Conservation (phyloP, 208 protist genomes). For the Leptomonas pyrrhocoris region DNA sequence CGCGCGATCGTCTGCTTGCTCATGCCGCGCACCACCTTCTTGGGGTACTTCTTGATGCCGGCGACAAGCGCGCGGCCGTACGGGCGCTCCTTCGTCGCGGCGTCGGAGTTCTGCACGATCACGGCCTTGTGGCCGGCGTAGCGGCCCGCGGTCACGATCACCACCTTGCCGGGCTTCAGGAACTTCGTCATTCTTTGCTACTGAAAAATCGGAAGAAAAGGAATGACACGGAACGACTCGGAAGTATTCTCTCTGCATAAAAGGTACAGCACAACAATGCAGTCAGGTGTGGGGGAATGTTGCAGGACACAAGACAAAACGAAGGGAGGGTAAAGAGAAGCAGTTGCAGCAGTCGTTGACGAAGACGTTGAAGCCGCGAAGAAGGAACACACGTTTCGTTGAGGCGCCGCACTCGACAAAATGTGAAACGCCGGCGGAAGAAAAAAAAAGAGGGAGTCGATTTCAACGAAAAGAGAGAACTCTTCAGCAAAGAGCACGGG, state of each 20-base stretch:
- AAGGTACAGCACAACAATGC: neutral
- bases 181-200: conserved; percentile 80
- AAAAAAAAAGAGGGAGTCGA: no score
- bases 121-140: conserved; percentile 98
- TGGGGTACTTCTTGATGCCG: conserved; percentile 96
- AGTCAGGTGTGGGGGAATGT: no score
- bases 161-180: conserved; percentile 98
- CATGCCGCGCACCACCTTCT: conserved; percentile 95
- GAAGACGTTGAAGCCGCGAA: no score
- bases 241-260: conserved; percentile 10
- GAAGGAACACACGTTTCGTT: no score
- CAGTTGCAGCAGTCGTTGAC: no score
- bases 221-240: conserved; percentile 12
- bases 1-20: conserved; percentile 92
- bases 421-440: no score
- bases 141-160: conserved; percentile 97
- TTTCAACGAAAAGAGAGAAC: no score
- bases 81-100: conserved; percentile 89
- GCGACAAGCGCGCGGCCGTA: conserved; percentile 96
- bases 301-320: no score
- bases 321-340: no score
- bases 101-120: conserved; percentile 96
- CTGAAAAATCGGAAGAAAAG: conserved; percentile 20
- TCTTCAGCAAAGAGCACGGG: no score
- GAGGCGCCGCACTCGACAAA: no score